Evolutionary conservation across 176 grass and related monocot species (phyloP).

Genomic region (Olyra latifolia): DNA sequence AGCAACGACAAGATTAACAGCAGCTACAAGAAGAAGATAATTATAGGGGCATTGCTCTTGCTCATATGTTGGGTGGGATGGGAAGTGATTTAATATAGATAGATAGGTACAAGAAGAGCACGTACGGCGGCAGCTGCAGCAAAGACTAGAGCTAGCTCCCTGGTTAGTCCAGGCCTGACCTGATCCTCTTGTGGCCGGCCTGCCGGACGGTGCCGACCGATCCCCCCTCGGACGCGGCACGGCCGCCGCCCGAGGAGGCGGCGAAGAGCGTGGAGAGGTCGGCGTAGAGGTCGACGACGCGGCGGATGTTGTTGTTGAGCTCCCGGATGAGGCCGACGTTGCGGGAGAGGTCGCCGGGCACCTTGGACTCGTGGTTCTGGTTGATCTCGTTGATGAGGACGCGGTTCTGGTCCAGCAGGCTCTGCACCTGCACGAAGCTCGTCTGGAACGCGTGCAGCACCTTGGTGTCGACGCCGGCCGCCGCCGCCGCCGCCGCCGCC

Average conservation of each 20-base stretch:
- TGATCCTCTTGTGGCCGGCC: conserved; percentile 61
- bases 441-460: conserved; percentile 76
- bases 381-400: conserved; percentile 82
- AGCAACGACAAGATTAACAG: conserved; percentile 8
- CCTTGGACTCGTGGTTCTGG: conserved; percentile 85
- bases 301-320: conserved; percentile 93
- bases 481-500: not conserved
- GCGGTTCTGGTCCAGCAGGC: conserved; percentile 70
- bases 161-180: conserved; percentile 45
- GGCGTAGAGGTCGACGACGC: conserved; percentile 80
- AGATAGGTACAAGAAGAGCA: conserved; percentile 32
- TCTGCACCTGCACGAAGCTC: conserved; percentile 90
- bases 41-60: conserved; percentile 18
- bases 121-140: not conserved
- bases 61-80: conserved; percentile 15
- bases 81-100: conserved; percentile 2
- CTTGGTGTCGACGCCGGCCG: conserved; percentile 41
- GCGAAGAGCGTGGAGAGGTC: conserved; percentile 71
- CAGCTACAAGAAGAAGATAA: conserved; percentile 13
- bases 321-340: conserved; percentile 80
- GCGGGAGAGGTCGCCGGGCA: conserved; percentile 62
- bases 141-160: not conserved
- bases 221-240: conserved; percentile 40
- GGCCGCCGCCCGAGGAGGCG: conserved; percentile 45
- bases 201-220: conserved; percentile 46